Conservation (phyloP, 352 stramenopile species). For the Aphanomyces astaci region DNA sequence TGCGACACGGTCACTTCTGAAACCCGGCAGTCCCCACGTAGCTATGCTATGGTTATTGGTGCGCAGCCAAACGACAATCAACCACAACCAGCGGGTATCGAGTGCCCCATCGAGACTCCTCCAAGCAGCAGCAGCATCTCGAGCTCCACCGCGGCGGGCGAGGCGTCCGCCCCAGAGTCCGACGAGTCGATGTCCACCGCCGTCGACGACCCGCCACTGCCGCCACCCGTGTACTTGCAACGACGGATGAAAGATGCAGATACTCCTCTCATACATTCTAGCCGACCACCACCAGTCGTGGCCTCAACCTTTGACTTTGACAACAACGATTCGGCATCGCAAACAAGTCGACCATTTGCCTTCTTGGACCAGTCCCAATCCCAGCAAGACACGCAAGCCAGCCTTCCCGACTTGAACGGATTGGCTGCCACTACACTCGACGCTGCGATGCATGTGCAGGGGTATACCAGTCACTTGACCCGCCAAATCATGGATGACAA, state of each 20-base stretch:
- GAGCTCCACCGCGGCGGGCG: too few species aligned
- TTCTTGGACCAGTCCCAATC: background rate
- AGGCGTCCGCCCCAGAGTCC: too few species aligned
- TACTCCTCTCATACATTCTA: too few species aligned
- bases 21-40: too few species aligned
- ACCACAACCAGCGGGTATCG: too few species aligned
- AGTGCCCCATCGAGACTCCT: too few species aligned
- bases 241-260: background rate
- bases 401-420: background rate
- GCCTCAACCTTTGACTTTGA: background rate
- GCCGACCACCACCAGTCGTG: too few species aligned
- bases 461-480: background rate
- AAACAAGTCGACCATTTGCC: constrained; percentile 2
- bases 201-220: background rate
- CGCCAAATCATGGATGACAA: background rate
- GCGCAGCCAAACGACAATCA: too few species aligned
- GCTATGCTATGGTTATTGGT: too few species aligned
- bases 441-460: constrained; percentile 7
- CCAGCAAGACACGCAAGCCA: background rate
- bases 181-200: background rate
- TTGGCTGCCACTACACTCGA: background rate
- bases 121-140: too few species aligned
- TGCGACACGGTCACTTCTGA: too few species aligned
- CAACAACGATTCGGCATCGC: background rate
- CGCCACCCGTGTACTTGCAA: background rate